Evolutionary conservation across 139 green algal species (phyloP).

Genomic region (Asterochloris sp.): DNA sequence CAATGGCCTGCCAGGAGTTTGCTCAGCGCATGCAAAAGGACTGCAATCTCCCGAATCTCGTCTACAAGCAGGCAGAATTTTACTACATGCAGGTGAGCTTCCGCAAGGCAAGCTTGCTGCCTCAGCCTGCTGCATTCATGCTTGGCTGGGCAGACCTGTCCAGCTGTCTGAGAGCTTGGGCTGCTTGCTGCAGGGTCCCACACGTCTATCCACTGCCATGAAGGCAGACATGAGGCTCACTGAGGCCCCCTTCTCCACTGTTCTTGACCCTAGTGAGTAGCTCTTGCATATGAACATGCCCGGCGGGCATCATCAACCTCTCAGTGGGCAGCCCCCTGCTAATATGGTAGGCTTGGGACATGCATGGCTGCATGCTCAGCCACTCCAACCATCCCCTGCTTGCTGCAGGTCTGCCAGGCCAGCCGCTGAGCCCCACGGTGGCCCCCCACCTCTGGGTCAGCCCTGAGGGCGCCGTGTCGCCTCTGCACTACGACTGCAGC

Average conservation of each 20-base stretch:
- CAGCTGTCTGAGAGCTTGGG: neutral
- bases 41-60: constrained; percentile 11
- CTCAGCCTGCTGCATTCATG: neutral
- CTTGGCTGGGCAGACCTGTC: neutral
- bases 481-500: constrained; percentile 40
- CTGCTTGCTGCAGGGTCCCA: too few relatives aligned
- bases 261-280: neutral
- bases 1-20: constrained; percentile 33
- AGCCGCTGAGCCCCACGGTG: neutral
- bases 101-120: neutral
- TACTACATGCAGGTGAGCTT: constrained; percentile 36
- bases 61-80: constrained; percentile 25
- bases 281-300: neutral
- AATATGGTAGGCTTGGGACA: too few relatives aligned
- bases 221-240: neutral
- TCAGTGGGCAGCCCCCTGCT: too few relatives aligned
- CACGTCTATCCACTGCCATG: neutral
- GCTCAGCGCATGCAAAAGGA: constrained; percentile 10
- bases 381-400: neutral
- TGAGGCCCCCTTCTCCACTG: constrained; percentile 1
- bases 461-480: constrained; percentile 34
- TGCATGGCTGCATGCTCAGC: neutral
- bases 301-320: too few relatives aligned
- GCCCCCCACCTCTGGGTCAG: constrained; percentile 31
- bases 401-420: neutral